Percentiles rank a stretch among this genome's conserved stretches.
phyloP scores from a whole-genome alignment of 177 flowering plant genomes.

The Tripterygium wilfordii region DNA sequence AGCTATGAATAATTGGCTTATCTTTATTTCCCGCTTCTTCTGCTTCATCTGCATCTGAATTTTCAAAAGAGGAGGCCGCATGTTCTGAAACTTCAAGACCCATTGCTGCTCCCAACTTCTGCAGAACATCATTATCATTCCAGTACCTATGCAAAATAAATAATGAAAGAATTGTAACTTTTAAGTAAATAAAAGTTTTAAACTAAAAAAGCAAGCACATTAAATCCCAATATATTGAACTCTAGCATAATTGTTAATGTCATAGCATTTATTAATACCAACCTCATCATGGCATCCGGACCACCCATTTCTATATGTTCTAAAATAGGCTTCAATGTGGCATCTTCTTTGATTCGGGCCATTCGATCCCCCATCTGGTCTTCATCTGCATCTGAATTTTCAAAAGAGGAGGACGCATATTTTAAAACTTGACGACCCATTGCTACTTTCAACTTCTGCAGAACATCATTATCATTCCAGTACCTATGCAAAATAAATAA shows the following conservation, averaged over 20 bases:
- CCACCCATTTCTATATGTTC: conserved; percentile 94
- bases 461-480: conserved; percentile 94
- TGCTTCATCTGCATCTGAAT: conserved; percentile 53
- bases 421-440: conserved; percentile 78
- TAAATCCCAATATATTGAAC: neutral
- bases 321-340: conserved; percentile 75
- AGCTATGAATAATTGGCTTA: conserved; percentile 82
- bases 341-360: conserved; percentile 81
- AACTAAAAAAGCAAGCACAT: neutral
- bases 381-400: conserved; percentile 53
- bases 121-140: conserved; percentile 91
- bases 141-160: conserved; percentile 62
- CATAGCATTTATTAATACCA: neutral
- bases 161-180: no score
- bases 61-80: conserved; percentile 51
- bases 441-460: conserved; percentile 85
- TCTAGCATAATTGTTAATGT: neutral
- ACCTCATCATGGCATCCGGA: conserved; percentile 99
- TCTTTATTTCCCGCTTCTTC: conserved; percentile 74
- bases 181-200: no score
- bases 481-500: conserved; percentile 53
- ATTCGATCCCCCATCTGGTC: conserved; percentile 80
- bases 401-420: conserved; percentile 60
- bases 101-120: conserved; percentile 93
- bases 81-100: conserved; percentile 73